These are phyloP conservation scores for Gastrolobium bilobum DNA, from an alignment of 306 rosid genomes.

Conservation along the genomic window DNA sequence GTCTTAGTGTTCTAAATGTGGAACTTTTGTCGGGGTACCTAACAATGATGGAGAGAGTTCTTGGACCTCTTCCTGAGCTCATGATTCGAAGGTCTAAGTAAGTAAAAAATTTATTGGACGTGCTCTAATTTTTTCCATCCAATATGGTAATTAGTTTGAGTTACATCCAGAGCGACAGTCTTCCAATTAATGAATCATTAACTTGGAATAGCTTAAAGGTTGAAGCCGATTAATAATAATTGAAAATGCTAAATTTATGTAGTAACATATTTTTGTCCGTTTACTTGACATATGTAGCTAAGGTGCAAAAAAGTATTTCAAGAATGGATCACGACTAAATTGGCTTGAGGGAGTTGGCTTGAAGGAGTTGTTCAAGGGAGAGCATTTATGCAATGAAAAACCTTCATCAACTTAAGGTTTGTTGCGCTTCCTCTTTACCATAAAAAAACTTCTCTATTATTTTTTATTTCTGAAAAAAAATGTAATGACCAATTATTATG, in stretches of 20 bases:
- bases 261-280: not conserved
- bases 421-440: not conserved
- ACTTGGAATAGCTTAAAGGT: not conserved
- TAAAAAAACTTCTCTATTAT: not conserved
- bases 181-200: not conserved
- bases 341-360: constrained; percentile 91
- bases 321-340: constrained; percentile 62
- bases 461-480: not conserved
- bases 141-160: not conserved
- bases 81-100: constrained; percentile 66
- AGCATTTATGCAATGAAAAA: constrained; percentile 81
- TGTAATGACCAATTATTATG: constrained; percentile 4
- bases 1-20: constrained; percentile 36
- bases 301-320: constrained; percentile 72
- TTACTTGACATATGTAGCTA: constrained; percentile 52
- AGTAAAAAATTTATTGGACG: constrained; percentile 2
- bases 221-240: not conserved
- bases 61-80: constrained; percentile 74
- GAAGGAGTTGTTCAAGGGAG: constrained; percentile 82
- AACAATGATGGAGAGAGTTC: constrained; percentile 80
- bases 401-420: constrained; percentile 68
- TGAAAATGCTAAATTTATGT: not conserved
- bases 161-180: not conserved
- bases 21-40: constrained; percentile 66
- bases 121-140: not conserved